Base-by-base conservation (phyloP, 2,329 filamentous ascomycete species). In the Nectriaceae sp. region DNA sequence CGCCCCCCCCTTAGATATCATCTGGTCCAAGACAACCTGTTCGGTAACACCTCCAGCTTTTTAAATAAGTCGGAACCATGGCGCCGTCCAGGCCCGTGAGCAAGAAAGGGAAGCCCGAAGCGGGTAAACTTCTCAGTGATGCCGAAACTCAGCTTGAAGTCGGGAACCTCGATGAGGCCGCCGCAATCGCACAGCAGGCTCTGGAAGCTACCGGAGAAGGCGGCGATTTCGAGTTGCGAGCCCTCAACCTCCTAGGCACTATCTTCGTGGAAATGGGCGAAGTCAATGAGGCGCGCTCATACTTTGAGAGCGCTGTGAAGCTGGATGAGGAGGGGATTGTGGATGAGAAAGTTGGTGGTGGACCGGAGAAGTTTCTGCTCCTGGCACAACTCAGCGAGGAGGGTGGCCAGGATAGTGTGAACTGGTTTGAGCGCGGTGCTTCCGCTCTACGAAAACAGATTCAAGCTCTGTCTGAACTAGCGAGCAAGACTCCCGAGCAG, bases 341-440 rank as follows among this genome's bases (percentile, higher is more conserved):
- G 50, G 80, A 87, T 16, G 87, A 90, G 62, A 80, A 83, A 33
- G 68, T 85, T 43, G 92, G 91, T 41, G 90, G 90, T 21, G 92
- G 92, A 1, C 84, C 91, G 0, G 93, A 97, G 65, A 97, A 97
- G 73, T 97, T 97, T 65, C 73, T 97, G 41, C 96, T 92, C 83
- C 77, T 99, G 49, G 94, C 94, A 54, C 94, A 99, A 72, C 78
- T 99, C 62, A 94, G 83, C 65, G 83, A 87, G 51, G 78, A 86
- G 40, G 85, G 85, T 29, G 85, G 85, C 2, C 70, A 76, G 40
- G 83, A 87, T 62, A 87, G 82, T 59, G 80, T 89, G 13, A 55
- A 61, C 44, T 89, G 85, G 85, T 88, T 83, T 63, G 82, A 87
- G 67, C 78, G 76, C 57, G 90, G 92, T 11, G 88, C 89, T 0